phyloP scores from a whole-genome alignment of 768 basidiomycete species.

The Amanita rimosa region DNA sequence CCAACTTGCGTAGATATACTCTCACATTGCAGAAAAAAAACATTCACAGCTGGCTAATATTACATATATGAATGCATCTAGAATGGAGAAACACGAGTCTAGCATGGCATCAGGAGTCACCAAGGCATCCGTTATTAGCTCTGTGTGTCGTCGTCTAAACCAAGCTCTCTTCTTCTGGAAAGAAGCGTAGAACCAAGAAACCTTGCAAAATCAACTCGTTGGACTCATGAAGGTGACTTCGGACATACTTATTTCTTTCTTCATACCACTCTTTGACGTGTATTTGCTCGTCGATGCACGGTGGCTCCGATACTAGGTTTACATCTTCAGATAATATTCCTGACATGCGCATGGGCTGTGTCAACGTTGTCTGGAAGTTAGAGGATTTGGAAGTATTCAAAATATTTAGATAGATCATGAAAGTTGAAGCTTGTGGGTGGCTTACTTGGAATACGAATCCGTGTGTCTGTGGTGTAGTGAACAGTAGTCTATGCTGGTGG shows the following conservation, averaged over 20 bases:
- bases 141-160: neutral
- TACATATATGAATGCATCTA: neutral
- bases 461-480: conserved; percentile 9
- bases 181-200: conserved; percentile 51
- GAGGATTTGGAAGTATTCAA: neutral
- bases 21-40: neutral
- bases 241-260: conserved; percentile 44
- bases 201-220: neutral
- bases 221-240: neutral
- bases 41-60: neutral
- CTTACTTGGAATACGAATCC: conserved; percentile 1
- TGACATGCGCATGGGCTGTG: no score
- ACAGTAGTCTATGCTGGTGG: conserved; percentile 51
- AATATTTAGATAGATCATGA: no score
- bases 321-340: neutral
- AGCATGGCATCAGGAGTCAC: neutral
- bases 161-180: conserved; percentile 37
- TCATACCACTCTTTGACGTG: conserved; percentile 52
- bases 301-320: conserved; percentile 6
- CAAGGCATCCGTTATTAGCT: neutral
- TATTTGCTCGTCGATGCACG: conserved; percentile 25
- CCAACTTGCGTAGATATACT: neutral
- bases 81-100: neutral
- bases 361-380: neutral
- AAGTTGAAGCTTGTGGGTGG: no score